Evolutionary conservation across 257 asterid genomes (phyloP).

Genomic region (Solanum virginianum): DNA sequence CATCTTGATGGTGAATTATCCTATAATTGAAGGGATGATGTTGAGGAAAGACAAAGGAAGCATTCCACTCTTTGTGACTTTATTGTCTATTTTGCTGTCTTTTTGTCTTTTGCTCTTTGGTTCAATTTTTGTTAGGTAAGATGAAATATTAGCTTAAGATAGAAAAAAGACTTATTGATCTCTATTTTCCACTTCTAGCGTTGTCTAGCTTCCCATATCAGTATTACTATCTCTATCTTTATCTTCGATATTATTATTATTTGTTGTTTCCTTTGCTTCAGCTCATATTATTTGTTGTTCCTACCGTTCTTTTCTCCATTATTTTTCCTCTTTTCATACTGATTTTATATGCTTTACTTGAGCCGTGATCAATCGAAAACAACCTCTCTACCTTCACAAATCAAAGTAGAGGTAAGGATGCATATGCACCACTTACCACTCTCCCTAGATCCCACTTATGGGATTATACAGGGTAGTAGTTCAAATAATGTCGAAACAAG

Average conservation of each 20-base stretch:
- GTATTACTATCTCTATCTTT: not conserved
- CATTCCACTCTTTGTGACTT: conserved; percentile 10
- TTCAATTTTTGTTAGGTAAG: not conserved
- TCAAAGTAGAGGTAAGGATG: no score
- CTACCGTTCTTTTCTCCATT: no score
- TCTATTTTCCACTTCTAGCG: not conserved
- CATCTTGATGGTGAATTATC: conserved; percentile 32
- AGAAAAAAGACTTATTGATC: not conserved
- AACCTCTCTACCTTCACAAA: no score
- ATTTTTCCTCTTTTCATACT: no score
- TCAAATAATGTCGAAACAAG: no score
- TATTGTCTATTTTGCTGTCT: conserved; percentile 11
- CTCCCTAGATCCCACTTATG: not conserved
- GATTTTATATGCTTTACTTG: no score
- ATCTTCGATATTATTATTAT: no score
- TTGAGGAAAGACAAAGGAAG: conserved; percentile 42
- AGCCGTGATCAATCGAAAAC: no score
- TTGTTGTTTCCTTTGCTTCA: no score
- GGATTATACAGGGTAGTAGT: no score
- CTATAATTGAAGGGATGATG: conserved; percentile 55
- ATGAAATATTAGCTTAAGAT: not conserved
- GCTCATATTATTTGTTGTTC: no score
- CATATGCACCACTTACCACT: no score
- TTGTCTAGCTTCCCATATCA: not conserved
- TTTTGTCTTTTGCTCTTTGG: conserved; percentile 4